Percentiles rank a stretch among this genome's conserved stretches.
Evolutionary conservation across 2,329 filamentous ascomycete genomes (phyloP).

Genomic region (Geosmithia putterillii): DNA sequence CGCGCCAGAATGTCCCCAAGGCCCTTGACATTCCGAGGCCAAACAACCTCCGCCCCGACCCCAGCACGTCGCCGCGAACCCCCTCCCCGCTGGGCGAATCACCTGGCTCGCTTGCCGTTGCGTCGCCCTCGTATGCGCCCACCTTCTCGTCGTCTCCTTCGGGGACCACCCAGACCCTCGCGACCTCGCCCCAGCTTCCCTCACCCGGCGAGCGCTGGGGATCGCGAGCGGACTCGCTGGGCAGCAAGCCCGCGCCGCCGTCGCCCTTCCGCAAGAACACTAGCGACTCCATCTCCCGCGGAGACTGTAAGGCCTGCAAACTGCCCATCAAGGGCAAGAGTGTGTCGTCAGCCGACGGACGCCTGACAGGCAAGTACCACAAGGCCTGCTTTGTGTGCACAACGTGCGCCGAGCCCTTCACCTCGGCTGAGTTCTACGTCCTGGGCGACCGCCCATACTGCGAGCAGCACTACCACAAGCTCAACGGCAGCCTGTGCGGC

Average conservation of each 20-base stretch:
- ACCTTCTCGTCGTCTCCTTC: neutral
- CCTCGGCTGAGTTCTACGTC: conserved; percentile 87
- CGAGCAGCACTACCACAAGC: conserved; percentile 80
- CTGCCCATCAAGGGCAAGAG: conserved; percentile 78
- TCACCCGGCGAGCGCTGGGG: neutral
- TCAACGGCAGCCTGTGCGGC: conserved; percentile 77
- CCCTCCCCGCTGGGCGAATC: conserved; percentile 14
- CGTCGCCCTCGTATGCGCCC: neutral
- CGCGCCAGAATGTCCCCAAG: conserved; percentile 42
- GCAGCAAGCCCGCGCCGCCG: conserved; percentile 2
- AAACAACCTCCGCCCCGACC: conserved; percentile 16
- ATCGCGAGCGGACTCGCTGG: neutral
- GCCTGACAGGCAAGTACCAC: conserved; percentile 87
- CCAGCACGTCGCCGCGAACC: conserved; percentile 11
- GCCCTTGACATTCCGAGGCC: neutral
- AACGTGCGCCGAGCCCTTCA: conserved; percentile 69
- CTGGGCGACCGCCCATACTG: conserved; percentile 81
- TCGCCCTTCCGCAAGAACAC: conserved; percentile 19
- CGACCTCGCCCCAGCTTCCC: neutral
- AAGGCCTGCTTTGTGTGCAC: conserved; percentile 89
- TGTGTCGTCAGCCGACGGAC: conserved; percentile 84
- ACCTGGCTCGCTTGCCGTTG: conserved; percentile 13
- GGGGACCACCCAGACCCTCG: neutral
- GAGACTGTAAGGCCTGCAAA: conserved; percentile 73
- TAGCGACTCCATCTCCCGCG: conserved; percentile 41